Conservation (phyloP, 441 rosid species). For the Hura crepitans region DNA sequence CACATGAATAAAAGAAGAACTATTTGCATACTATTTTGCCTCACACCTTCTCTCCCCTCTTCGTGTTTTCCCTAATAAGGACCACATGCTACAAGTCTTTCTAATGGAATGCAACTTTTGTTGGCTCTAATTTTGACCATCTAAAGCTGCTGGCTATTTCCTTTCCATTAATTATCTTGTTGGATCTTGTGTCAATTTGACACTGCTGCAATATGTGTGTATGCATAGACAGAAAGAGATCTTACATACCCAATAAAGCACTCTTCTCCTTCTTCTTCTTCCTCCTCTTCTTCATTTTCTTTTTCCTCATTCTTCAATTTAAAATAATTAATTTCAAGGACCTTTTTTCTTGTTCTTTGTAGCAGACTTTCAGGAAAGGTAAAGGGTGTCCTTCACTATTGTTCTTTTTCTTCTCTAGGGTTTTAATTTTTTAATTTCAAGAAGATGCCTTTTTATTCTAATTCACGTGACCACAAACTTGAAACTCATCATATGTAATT, state of each 20-base stretch:
- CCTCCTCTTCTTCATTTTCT: background rate
- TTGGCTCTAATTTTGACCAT: slow-evolving; percentile 16
- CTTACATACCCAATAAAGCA: background rate
- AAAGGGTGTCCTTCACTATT: background rate
- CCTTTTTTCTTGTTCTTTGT: background rate
- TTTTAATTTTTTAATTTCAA: background rate
- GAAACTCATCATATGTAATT: background rate
- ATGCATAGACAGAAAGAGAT: background rate
- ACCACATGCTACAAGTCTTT: slow-evolving; percentile 10
- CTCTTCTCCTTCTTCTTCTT: background rate
- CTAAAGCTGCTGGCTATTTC: slow-evolving; percentile 23
- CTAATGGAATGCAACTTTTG: slow-evolving; percentile 21
- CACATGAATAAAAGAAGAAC: background rate
- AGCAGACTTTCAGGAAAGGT: background rate
- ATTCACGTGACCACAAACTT: background rate
- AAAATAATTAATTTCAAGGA: background rate
- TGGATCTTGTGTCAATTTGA: slow-evolving; percentile 32
- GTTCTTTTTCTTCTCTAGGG: slow-evolving; percentile 11
- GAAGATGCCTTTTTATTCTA: background rate
- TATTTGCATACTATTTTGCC: background rate
- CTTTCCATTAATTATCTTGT: slow-evolving; percentile 31
- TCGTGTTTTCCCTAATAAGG: background rate
- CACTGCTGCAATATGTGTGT: background rate
- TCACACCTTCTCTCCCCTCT: slow-evolving; percentile 9
- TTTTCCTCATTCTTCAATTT: background rate